Base-by-base conservation (phyloP, 768 basidiomycete genomes). In the Termitomyces sp. region DNA sequence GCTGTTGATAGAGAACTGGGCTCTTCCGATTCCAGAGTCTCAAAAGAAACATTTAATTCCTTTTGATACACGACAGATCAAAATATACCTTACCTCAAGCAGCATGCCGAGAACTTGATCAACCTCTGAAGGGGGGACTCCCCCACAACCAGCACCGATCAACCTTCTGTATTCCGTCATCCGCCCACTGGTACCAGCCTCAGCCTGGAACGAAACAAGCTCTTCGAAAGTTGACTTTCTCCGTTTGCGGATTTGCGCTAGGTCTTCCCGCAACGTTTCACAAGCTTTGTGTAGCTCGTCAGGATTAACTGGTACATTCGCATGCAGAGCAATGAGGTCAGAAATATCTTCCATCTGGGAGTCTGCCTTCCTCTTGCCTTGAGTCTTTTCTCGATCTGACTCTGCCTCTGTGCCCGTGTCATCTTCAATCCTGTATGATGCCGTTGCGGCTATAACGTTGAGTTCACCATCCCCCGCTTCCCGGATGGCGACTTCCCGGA, bases 81-180 rank as follows among this genome's bases (percentile, higher is more conserved):
- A 18, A 39, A 39, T 3, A 26, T 10, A 26, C 66, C 81, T 52
- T 61, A 90, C 91, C 83, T 96, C 92, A 18, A 94, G 78, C 42
- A 98, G 73, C 79, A 90, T 88, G 26, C 84, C 85, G 59, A 97
- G 77, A 5, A 94, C 87, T 59, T 83, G 82, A 65, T 98, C 95
- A 37, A 98, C 90, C 60, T 98, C 94, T n/a, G 84, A 77, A 2
- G 89, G 84, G 3, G 88, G 82, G 31, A 94, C 81, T 0, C 92
- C 90, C 24, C 93, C 93, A 73, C 92, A 96, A 0, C 92, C 94
- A 16, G 92, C 87, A 33, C 89, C 88, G 65, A 99, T 94, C 52
- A 99, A 71, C 60, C 87, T 79, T 64, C 94, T 77, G 70, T 98
- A 99, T 62, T 95, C 90, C 5, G 82, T 79, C 86, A 98, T 95